Conservation (phyloP, 2,329 filamentous ascomycete species). For the Trichophyton verrucosum region DNA sequence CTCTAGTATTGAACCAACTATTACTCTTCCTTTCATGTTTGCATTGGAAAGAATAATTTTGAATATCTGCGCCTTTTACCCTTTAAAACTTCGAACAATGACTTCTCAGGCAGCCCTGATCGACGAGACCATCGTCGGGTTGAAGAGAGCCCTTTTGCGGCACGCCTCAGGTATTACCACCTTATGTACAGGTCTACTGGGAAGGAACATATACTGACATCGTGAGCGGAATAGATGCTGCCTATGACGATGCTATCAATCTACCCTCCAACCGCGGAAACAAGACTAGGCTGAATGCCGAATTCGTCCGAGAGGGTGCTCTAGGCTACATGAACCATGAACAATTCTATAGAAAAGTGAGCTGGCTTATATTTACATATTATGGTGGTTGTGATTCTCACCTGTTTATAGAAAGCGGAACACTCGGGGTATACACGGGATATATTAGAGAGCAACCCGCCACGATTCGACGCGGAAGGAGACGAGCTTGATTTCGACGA, state of each 20-base stretch:
- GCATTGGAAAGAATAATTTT: background rate
- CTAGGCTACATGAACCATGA: slow-evolving; percentile 41
- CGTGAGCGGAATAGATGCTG: slow-evolving; percentile 20
- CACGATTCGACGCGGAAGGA: slow-evolving; percentile 51
- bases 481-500: slow-evolving; percentile 48
- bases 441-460: slow-evolving; percentile 48
- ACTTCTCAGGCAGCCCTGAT: slow-evolving; percentile 35
- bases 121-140: slow-evolving; percentile 42
- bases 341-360: slow-evolving; percentile 45
- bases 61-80: background rate
- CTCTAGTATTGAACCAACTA: background rate
- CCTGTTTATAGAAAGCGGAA: slow-evolving; percentile 40
- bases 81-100: slow-evolving; percentile 19
- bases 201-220: background rate
- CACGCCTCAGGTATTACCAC: slow-evolving; percentile 32
- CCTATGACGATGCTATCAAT: slow-evolving; percentile 41
- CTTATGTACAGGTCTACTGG: background rate
- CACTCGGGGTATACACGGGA: slow-evolving; percentile 51
- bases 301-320: slow-evolving; percentile 43
- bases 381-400: background rate
- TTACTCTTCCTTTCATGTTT: background rate
- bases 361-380: slow-evolving; percentile 1
- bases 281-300: slow-evolving; percentile 47
- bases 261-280: slow-evolving; percentile 48
- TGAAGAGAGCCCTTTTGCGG: slow-evolving; percentile 41